Evolutionary conservation across 75 land plant genomes (phyloP), one percentile per base, ranked within the genome.

Genomic region (Cryptomeria japonica): DNA sequence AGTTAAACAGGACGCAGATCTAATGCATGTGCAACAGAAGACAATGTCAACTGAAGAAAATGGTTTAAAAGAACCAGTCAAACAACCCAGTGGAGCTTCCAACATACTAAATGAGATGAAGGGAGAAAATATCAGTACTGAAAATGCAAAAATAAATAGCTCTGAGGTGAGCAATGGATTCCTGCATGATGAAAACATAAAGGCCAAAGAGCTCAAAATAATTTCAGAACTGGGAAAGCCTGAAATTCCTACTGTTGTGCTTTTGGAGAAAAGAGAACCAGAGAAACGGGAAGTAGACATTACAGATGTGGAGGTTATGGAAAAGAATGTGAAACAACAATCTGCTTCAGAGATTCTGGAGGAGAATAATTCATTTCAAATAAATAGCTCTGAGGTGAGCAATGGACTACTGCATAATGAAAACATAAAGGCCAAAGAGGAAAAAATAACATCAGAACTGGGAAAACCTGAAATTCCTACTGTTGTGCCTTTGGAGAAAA

Each of bases 131-230:
- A 80, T 44, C 44, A 28, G 83, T 42, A 44, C 46, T 44, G 47
- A 80, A 41, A 80, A 80, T 80, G 49, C 6, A 80, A 80, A 80
- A 42, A 28, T 80, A 80, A 12, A 42, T 41, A 39, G 6, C 19
- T 80, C 83, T 25, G 32, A 80, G 28, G 28, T 80, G 47, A 80
- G n/a, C 83, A 80, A 44, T 80, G 83, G 49, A 80, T 41, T 80
- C 83, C 44, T 80, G 44, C 49, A 80, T 25, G 83, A 28, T 10
- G 47, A 80, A 80, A 16, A 80, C 47, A 80, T 41, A 41, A 42
- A 80, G 49, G 31, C 28, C 12, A 44, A 7, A 41, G 83, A 80
- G 47, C 49, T 44, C 22, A 80, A 9, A 19, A 25, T 44, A n/a
- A 47, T 32, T 28, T 80, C 83, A 42, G 44, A 47, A 8, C 47